Evolutionary conservation across 2,329 filamentous ascomycete genomes (phyloP), one percentile per base, ranked within the genome.

Genomic region (Fusarium redolens): DNA sequence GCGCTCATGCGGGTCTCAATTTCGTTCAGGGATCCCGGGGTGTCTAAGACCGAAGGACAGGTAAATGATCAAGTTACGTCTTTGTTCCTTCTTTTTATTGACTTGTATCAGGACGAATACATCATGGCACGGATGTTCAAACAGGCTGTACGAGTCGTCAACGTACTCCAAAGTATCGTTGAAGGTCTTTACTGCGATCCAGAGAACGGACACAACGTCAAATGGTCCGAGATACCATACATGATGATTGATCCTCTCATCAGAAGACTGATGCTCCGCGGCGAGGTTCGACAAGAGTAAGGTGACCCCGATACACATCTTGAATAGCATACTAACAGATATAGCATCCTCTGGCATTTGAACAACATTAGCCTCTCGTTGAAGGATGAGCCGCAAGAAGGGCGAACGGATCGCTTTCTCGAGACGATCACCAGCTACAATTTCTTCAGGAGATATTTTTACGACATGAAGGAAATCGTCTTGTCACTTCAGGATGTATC

Each of bases 341-440:
- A 9, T 15, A 57, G 54, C 1, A n/a, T 33, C 8, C 10, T 18
- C 18, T 2, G 0, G 20, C 30, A 50, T 14, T 30, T 50, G 15
- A 2, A 2, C 3, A 0, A 13, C 15, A 18, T 50, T 51, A 7
- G 48, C 12, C 33, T 20, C 5, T 9, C 7, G 8, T 25, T 47
- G 12, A 25, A 18, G n/a, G 3, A 35, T 25, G 15, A 11, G 5
- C 48, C 48, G 33, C 14, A 5, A 18, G 15, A 35, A 4, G n/a
- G 14, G 18, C 48, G 7, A 20, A 2, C 22, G 8, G 4, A 10
- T 11, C 7, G 2, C 6, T 51, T 25, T 35, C 4, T 51, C 2
- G 1, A 5, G 6, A 22, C 4, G 14, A 30, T 51, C n/a, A 4
- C 1, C 6, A 3, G 2, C 7, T 8, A 51, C n/a, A 6, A 13